Base-by-base conservation (phyloP, 2,329 filamentous ascomycete genomes). In the Blastomyces gilchristii region DNA sequence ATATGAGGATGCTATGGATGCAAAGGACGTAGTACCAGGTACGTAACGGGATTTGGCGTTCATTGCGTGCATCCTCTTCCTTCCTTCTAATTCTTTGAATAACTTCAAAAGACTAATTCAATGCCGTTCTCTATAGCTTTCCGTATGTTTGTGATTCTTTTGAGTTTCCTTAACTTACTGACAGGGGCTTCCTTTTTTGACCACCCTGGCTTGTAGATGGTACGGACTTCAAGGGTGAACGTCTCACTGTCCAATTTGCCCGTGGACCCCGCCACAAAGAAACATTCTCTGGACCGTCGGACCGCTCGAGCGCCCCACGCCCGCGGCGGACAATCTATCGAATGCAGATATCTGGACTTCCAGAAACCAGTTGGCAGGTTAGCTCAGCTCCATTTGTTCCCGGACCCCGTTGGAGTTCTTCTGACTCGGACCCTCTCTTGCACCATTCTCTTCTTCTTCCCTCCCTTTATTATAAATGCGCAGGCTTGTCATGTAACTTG, bases 321-420 rank as follows among this genome's bases (percentile, higher is more conserved):
- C 94, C 94, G 68, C 89, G 94, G 74, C 91, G 94, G 77, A 99
- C 94, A 70, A 87, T 91, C 70, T 91, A 92, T 79, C 89, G 94
- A 77, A 97, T 99, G 94, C 88, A 93, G 78, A 95, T 99, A 74
- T 89, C 90, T 82, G 93, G 92, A 82, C 90, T 99, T 79, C 92
- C 93, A 76, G 93, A 97, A 83, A 99, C 94, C 83, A 97, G 92
- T 86, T 99, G 94, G 94, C 94, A 99, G 94, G 94, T 99, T 88
- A 94, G 94, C 68, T 71, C 71, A 74, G 67, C 61, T 68, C 69
- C 69, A 69, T 71, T 72, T 66, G 64, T 63, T 63, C 67, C 64
- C 68, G 71, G 71, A 72, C 67, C 58, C 62, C 68, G 64, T 62
- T 70, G 57, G 57, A 59, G 18, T 49, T 59, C 31, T 43, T 59